Percentiles rank a stretch among this genome's conserved stretches.
These are phyloP conservation scores for Gynochthodes officinalis DNA, from an alignment of 257 asterid genomes.

Conservation along the genomic window DNA sequence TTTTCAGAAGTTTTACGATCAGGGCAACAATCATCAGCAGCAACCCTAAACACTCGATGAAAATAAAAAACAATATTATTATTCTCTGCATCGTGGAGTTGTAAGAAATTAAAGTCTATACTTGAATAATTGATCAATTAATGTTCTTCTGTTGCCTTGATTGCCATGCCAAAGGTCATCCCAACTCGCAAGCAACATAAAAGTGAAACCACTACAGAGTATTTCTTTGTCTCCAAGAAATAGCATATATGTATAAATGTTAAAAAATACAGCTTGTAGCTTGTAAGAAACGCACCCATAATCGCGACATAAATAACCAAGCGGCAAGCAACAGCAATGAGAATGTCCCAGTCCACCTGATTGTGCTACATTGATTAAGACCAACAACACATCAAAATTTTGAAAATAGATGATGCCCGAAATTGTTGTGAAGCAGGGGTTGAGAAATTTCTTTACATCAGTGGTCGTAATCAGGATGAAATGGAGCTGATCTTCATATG, in stretches of 20 bases:
- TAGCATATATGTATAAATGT: no score
- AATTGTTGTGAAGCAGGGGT: background rate
- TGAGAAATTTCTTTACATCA: conserved; percentile 6
- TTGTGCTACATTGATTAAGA: conserved; percentile 10
- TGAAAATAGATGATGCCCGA: background rate
- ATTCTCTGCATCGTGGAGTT: background rate
- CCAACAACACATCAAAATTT: background rate
- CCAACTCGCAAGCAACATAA: no score
- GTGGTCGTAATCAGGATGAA: conserved; percentile 1
- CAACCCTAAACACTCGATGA: conserved; percentile 26
- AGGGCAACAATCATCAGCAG: conserved; percentile 37
- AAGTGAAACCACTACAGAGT: no score
- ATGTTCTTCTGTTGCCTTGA: no score
- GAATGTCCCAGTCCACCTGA: conserved; percentile 10
- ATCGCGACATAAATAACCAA: conserved; percentile 18
- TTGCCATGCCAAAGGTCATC: no score
- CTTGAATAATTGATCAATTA: no score
- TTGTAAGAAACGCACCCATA: conserved; percentile 26
- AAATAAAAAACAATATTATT: background rate
- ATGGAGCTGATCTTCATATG: background rate
- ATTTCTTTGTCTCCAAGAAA: conserved; percentile 1
- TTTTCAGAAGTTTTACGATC: conserved; percentile 40
- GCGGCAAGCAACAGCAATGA: conserved; percentile 17
- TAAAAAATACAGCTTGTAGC: no score
- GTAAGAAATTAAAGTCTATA: no score